Evolutionary conservation across 371 early-diverging fungal species (phyloP), one percentile per base, ranked within the genome.

Genomic region (Batkoa obscura): DNA sequence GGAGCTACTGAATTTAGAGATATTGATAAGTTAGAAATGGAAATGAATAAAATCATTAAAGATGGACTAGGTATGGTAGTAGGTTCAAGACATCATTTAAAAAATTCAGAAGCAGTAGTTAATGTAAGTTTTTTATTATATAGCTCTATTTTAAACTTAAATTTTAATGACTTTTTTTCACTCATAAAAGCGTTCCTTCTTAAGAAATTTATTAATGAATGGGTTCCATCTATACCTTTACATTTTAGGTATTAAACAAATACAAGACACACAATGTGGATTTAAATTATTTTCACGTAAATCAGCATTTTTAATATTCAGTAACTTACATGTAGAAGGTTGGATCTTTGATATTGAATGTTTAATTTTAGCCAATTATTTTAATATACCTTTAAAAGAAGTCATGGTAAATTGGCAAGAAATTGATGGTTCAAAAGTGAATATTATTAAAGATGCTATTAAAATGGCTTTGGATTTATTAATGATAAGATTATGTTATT

Each of bases 281-380:
- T 95, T 95, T 73, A 95, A 95, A 61, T 66, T 95, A 38, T 83
- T 93, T 60, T 81, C 88, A 0, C 79, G 94, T 13, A 64, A 67
- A 49, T 76, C 93, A 0, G 92, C 89, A 0, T 75, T 69, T 46
- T 57, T 62, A 23, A 81, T 94, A 33, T 90, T 91, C 60, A 79
- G 87, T 15, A 79, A 80, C 64, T 84, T 93, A 82, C 94, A 93
- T 59, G 89, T 88, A 1, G 88, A 90, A 60, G 76, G 94, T 36
- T 94, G 93, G 86, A 92, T 94, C 58, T 94, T 96, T 70, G 94
- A 96, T 64, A 88, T 94, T 57, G 97, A 96, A 67, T 70, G 90
- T 58, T 70, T 94, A 45, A 74, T 92, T 65, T 72, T 93, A 52
- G 92, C 91, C 2, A 65, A 69, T 55, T 55, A 60, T 41, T 70